phyloP scores from a whole-genome alignment of 805 yeast species.

The Kazachstania psychrophila region DNA sequence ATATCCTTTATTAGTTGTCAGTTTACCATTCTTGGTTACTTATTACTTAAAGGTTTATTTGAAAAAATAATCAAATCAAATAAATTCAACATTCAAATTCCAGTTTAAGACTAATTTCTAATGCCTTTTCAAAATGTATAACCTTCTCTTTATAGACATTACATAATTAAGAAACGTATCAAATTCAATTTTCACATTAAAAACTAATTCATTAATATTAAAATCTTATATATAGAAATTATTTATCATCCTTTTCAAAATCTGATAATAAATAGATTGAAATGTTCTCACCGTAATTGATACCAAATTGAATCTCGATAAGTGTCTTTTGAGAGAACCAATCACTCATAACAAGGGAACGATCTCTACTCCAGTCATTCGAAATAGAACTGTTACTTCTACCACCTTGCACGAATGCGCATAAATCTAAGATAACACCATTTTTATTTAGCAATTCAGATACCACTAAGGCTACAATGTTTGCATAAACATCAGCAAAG shows the following conservation, averaged over 20 bases:
- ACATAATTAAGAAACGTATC: too few species aligned
- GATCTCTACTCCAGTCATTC: constrained; percentile 60
- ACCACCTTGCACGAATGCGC: constrained; percentile 57
- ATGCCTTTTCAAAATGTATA: too few species aligned
- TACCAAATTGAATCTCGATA: constrained; percentile 38
- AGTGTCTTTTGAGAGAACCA: constrained; percentile 46
- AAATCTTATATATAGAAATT: too few species aligned
- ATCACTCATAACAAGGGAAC: constrained; percentile 51
- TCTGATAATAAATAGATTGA: constrained; percentile 51
- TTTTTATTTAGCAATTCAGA: constrained; percentile 71
- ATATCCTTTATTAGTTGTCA: constrained; percentile 55
- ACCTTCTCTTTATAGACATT: too few species aligned
- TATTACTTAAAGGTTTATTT: constrained; percentile 30
- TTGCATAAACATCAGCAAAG: constrained; percentile 41
- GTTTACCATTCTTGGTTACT: constrained; percentile 55
- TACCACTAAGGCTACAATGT: constrained; percentile 75
- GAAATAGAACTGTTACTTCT: constrained; percentile 22
- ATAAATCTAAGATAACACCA: constrained; percentile 72
- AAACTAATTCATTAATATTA: too few species aligned
- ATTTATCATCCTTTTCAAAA: constrained; percentile 32
- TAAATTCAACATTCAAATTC: too few species aligned
- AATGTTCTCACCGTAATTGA: constrained; percentile 60
- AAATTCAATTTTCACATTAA: too few species aligned
- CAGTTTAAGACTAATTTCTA: too few species aligned
- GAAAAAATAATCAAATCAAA: too few species aligned